Conservation (phyloP, 2,329 filamentous ascomycete species). For the Trichoderma endophyticum region DNA sequence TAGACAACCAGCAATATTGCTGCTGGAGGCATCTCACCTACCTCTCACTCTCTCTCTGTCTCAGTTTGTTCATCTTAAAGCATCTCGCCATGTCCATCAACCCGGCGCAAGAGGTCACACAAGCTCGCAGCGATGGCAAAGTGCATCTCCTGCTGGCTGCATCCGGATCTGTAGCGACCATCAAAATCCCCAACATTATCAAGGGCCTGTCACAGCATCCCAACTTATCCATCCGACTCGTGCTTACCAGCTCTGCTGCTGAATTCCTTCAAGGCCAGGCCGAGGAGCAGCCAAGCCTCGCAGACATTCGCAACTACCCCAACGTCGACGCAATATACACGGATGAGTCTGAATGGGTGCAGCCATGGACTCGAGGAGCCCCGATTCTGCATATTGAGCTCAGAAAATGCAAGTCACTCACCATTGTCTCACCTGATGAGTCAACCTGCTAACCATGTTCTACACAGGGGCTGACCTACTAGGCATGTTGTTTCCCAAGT, state of each 20-base stretch:
- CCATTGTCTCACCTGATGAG: fast-evolving
- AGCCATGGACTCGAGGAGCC: conserved; percentile 74
- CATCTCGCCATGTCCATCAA: conserved; percentile 12
- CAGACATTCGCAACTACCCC: conserved; percentile 55
- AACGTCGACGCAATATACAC: conserved; percentile 79
- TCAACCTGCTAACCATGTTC: background rate
- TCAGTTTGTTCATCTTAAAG: background rate
- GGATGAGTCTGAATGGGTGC: conserved; percentile 81
- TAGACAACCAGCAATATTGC: too few species aligned
- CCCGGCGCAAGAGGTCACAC: conserved; percentile 33
- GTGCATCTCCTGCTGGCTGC: conserved; percentile 43
- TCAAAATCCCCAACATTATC: conserved; percentile 72
- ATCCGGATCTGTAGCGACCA: conserved; percentile 70
- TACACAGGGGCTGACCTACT: conserved; percentile 60
- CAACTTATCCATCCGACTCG: conserved; percentile 75
- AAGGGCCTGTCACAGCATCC: conserved; percentile 49
- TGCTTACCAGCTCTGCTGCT: conserved; percentile 71
- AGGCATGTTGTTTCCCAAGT: background rate
- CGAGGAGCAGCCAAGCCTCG: conserved; percentile 69
- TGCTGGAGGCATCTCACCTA: background rate
- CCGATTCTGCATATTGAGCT: conserved; percentile 88
- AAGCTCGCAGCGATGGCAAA: conserved; percentile 38
- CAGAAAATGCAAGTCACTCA: conserved; percentile 47
- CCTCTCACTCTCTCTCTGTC: background rate
- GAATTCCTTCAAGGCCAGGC: conserved; percentile 76